Evolutionary conservation across 2,329 filamentous ascomycete species (phyloP), one percentile per base, ranked within the genome.

Genomic region (Pezicula carpinea): DNA sequence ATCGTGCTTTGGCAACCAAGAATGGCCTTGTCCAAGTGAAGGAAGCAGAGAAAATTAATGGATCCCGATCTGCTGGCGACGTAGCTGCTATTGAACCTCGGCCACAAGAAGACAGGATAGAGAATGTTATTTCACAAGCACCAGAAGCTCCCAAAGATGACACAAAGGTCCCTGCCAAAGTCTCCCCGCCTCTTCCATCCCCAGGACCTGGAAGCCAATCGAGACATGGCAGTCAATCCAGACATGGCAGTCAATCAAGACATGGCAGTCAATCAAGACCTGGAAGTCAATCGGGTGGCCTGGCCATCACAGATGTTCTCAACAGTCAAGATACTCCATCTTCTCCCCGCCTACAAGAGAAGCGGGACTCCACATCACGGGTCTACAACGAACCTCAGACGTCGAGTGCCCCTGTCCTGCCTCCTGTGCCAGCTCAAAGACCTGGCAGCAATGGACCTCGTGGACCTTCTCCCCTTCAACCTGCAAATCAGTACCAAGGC

Each of bases 401-500:
- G 8, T 29, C 26, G 26, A 23, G 50, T 45, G n/a, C 42, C 17
- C 50, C 49, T 29, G 34, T 34, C 17, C 39, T 35, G 32, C 52
- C 48, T 29, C 53, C 51, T 22, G 43, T 48, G 5, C 38, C 23
- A 34, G 35, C 44, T 35, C 52, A 51, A 43, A 50, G 48, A 47
- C 50, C 51, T 15, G 50, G 46, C 34, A 57, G 48, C 29, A 58
- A 48, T 44, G 58, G 53, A 32, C 52, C 55, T 22, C 51, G 53
- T 48, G 52, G 52, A 35, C 58, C 57, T n/a, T 54, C 58, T 42
- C 55, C 57, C 22, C 48, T 62, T 19, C 61, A 63, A 48, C 39
- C 53, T 22, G 39, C 39, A n/a, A 41, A 53, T 36, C 54, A 55
- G 19, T 53, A 49, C 22, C 43, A 36, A 17, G 46, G 39, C 21